Conservation (phyloP, 192 early-diverging fungal genomes). For the Entomortierella parvispora region DNA sequence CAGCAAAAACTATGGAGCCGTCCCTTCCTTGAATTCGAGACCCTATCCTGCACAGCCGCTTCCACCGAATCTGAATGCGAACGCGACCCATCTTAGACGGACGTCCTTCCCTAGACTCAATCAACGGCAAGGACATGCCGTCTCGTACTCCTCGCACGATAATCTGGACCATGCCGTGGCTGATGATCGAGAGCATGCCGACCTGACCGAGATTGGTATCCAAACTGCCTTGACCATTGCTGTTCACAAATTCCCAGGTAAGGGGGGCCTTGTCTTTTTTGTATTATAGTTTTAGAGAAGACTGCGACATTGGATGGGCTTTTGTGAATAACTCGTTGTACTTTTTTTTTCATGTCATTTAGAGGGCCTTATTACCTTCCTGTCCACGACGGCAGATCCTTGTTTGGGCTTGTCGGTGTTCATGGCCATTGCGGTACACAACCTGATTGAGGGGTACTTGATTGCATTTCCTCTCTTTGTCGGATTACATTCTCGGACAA, state of each 20-base stretch:
- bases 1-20: conserved; percentile 7
- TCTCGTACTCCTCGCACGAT: conserved; percentile 37
- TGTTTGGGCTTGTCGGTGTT: conserved; percentile 62
- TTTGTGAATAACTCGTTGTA: not conserved
- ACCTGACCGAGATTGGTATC: conserved; percentile 60
- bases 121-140: not conserved
- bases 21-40: not conserved
- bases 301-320: too few species aligned
- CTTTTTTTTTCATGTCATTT: conserved; percentile 1
- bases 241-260: conserved; percentile 67
- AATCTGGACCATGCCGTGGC: conserved; percentile 40
- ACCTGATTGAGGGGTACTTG: conserved; percentile 65
- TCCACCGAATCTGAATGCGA: not conserved
- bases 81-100: conserved; percentile 26
- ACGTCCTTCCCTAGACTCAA: conserved; percentile 44
- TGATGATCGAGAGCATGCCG: conserved; percentile 37
- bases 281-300: too few species aligned
- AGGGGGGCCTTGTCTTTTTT: too few species aligned
- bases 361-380: conserved; percentile 68
- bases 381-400: conserved; percentile 56
- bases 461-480: conserved; percentile 66
- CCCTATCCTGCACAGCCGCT: not conserved
- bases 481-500: conserved; percentile 54
- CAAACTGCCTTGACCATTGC: conserved; percentile 65
- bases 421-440: conserved; percentile 63